Percentiles rank a stretch among this genome's conserved stretches.
These are phyloP conservation scores for Delitschia confertaspora DNA, from an alignment of 495 filamentous ascomycete species.

Conservation along the genomic window DNA sequence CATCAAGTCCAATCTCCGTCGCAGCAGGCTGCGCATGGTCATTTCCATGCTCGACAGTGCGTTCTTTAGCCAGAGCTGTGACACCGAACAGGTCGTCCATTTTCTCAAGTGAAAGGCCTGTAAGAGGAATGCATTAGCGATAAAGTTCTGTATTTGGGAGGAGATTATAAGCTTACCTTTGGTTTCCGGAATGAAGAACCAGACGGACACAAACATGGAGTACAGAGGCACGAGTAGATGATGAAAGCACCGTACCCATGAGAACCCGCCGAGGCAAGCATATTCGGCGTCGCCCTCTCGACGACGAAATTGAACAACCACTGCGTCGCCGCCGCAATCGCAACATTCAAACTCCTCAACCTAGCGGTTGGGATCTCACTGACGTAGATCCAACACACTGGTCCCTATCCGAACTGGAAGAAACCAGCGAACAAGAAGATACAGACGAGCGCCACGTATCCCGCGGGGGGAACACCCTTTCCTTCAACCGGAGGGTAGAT, in stretches of 20 bases:
- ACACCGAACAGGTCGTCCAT: slow-evolving; percentile 30
- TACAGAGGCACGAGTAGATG: slow-evolving; percentile 22
- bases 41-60: neutral
- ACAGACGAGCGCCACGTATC: slow-evolving; percentile 24
- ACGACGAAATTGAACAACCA: slow-evolving; percentile 33
- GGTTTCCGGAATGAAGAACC: slow-evolving; percentile 27
- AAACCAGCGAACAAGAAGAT: slow-evolving; percentile 24
- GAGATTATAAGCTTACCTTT: too few relatives aligned
- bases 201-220: slow-evolving; percentile 19
- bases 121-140: too few relatives aligned
- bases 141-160: neutral
- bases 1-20: neutral
- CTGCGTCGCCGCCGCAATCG: slow-evolving; percentile 28
- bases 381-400: slow-evolving; percentile 29
- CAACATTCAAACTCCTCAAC: slow-evolving; percentile 23
- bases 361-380: slow-evolving; percentile 25
- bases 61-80: slow-evolving; percentile 6
- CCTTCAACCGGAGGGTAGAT: slow-evolving; percentile 52
- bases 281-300: slow-evolving; percentile 20
- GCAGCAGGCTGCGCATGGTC: neutral
- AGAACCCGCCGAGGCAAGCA: slow-evolving; percentile 21
- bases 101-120: slow-evolving; percentile 16
- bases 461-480: slow-evolving; percentile 3
- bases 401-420: slow-evolving; percentile 27
- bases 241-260: slow-evolving; percentile 21